Evolutionary conservation across 2,329 filamentous ascomycete genomes (phyloP), one percentile per base, ranked within the genome.

Genomic region (Talaromyces sp.): DNA sequence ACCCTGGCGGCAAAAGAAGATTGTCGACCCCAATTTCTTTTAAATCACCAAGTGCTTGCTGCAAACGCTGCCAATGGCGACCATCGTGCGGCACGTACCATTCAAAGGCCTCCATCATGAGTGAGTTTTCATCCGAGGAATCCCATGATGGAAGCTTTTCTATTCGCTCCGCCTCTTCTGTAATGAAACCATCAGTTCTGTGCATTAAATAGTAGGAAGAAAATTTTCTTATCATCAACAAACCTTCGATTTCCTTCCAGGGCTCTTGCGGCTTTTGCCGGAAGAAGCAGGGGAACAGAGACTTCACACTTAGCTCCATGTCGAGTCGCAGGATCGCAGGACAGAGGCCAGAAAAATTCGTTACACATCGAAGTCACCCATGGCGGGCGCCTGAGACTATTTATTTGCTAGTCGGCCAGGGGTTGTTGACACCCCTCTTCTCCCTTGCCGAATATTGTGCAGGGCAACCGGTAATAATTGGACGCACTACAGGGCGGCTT

Each of bases 81-180:
- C 82, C 74, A 65, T 87, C 83, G 51, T 82, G 81, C 2, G 87
- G 86, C 4, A 86, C 81, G 69, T 91, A 87, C 89, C 89, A 91
- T 76, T 91, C 89, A 70, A 90, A 91, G 12, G 81, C 85, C 73
- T 91, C 87, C 66, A 91, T 82, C 75, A 91, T 84, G 57, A 85
- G 83, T 16, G 62, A 53, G 54, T 76, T 76, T 18, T 56, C 52
- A 52, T 76, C 71, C 9, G 70, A 66, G 4, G 68, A 66, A 55
- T 67, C 64, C 73, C 73, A 75, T 64, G 73, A 73, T 40, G 68
- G 63, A 9, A 66, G 57, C 40, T 72, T 63, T 58, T 72, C 68
- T n/a, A 69, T 64, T 42, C 66, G 30, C 31, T 66, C 62, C 27
- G 67, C 67, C 28, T 65, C 59, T 23, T 72, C 70, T 73, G 56